Conservation (phyloP, 805 yeast species). For the Henningerozyma blattae region DNA sequence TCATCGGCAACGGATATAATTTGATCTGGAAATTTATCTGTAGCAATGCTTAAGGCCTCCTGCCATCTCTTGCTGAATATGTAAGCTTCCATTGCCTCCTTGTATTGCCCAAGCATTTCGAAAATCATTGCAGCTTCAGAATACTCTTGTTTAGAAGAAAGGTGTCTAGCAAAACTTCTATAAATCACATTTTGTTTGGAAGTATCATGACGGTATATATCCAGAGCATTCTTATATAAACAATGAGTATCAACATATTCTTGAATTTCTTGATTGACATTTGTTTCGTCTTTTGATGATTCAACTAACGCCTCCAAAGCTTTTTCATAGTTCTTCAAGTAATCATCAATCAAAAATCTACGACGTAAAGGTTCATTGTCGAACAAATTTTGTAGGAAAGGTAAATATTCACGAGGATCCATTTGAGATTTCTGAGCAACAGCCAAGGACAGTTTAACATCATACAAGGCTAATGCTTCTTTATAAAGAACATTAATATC, state of each 20-base stretch:
- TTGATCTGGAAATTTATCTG: slow-evolving; percentile 28
- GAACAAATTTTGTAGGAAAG: slow-evolving; percentile 74
- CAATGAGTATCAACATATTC: slow-evolving; percentile 58
- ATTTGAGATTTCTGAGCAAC: slow-evolving; percentile 95
- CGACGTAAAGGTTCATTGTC: slow-evolving; percentile 54
- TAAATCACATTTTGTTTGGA: slow-evolving; percentile 44
- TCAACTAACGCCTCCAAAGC: slow-evolving; percentile 59
- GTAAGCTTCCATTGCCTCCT: slow-evolving; percentile 60
- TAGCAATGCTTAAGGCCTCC: slow-evolving; percentile 61
- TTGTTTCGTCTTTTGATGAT: slow-evolving; percentile 25
- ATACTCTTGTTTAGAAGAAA: slow-evolving; percentile 45
- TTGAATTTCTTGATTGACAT: slow-evolving; percentile 44
- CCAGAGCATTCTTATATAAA: slow-evolving; percentile 58
- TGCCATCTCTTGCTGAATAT: slow-evolving; percentile 68
- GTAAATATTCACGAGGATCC: slow-evolving; percentile 94
- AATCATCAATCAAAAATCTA: slow-evolving; percentile 67
- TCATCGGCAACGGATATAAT: slow-evolving; percentile 40
- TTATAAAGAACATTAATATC: slow-evolving; percentile 78
- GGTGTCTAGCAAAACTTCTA: slow-evolving; percentile 46
- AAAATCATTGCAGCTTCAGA: slow-evolving; percentile 69
- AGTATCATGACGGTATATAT: slow-evolving; percentile 44
- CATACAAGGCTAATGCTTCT: slow-evolving; percentile 70
- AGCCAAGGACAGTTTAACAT: slow-evolving; percentile 64
- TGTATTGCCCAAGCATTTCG: slow-evolving; percentile 49
- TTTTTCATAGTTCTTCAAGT: slow-evolving; percentile 51